Conservation (phyloP, 495 filamentous ascomycete genomes). For the Neurospora tetraspora region DNA sequence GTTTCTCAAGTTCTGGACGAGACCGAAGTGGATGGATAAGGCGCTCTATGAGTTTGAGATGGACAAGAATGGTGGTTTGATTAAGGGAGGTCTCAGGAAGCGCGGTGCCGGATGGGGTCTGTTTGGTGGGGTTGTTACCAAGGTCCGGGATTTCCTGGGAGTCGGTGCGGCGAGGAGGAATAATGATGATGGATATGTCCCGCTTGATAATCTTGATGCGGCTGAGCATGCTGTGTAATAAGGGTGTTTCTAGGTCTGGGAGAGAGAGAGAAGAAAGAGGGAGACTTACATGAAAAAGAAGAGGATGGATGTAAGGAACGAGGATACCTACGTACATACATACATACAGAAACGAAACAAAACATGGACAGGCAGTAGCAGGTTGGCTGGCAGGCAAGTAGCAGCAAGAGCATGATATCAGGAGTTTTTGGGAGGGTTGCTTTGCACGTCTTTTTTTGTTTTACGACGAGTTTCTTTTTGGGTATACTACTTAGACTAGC, state of each 20-base stretch:
- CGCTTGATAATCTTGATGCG: constrained; percentile 39
- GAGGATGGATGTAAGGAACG: background rate
- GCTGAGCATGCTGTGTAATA: constrained; percentile 7
- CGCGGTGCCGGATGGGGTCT: constrained; percentile 38
- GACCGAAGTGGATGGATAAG: constrained; percentile 83
- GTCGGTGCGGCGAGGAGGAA: constrained; percentile 25
- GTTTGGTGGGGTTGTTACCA: constrained; percentile 28
- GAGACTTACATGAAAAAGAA: background rate
- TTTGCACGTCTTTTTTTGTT: background rate
- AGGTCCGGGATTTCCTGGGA: constrained; percentile 27
- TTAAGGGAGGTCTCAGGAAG: constrained; percentile 26
- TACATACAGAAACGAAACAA: background rate
- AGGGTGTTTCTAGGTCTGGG: background rate
- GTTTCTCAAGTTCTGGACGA: constrained; percentile 75
- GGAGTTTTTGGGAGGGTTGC: background rate
- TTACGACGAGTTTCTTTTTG: background rate
- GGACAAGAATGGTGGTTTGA: background rate
- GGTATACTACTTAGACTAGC: background rate
- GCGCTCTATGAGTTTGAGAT: constrained; percentile 35
- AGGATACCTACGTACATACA: background rate
- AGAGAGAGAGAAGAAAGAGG: background rate
- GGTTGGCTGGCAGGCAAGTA: background rate
- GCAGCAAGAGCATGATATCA: background rate
- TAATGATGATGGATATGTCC: constrained; percentile 48
- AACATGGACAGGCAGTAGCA: background rate